Conservation (phyloP, 306 rosid species). For the Fragaria iinumae region DNA sequence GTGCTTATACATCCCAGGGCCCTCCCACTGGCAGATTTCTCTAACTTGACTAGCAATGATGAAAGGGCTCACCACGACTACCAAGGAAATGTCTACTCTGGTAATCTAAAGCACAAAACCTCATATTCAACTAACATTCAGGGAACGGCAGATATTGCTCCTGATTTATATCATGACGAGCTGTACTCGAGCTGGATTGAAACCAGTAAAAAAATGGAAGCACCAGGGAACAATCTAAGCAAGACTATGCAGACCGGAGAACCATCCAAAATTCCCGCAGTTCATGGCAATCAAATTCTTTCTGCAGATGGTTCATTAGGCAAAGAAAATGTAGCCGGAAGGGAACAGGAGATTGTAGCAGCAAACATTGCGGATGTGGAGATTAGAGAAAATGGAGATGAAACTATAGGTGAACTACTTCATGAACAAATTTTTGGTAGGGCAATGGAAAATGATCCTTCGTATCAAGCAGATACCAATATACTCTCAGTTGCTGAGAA, state of each 20-base stretch:
- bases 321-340: conserved; percentile 30
- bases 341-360: conserved; percentile 17
- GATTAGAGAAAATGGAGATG: conserved; percentile 33
- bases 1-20: conserved; percentile 90
- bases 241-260: conserved; percentile 28
- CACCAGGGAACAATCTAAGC: conserved; percentile 22
- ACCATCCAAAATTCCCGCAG: conserved; percentile 30
- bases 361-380: conserved; percentile 33
- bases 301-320: conserved; percentile 17
- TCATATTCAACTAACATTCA: conserved; percentile 34
- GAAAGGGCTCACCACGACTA: conserved; percentile 28
- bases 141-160: conserved; percentile 26
- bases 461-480: conserved; percentile 30
- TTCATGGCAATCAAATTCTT: conserved; percentile 20
- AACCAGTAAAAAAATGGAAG: conserved; percentile 37
- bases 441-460: conserved; percentile 16
- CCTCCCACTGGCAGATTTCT: conserved; percentile 51
- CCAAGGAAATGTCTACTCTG: conserved; percentile 30
- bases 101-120: conserved; percentile 21
- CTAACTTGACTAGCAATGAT: conserved; percentile 23
- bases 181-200: conserved; percentile 44
- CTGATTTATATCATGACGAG: conserved; percentile 40
- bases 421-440: conserved; percentile 21
- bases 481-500: conserved; percentile 26
- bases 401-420: conserved; percentile 11